Conservation (phyloP, 108 stramenopile genomes). For the Heterococcus sp. region DNA sequence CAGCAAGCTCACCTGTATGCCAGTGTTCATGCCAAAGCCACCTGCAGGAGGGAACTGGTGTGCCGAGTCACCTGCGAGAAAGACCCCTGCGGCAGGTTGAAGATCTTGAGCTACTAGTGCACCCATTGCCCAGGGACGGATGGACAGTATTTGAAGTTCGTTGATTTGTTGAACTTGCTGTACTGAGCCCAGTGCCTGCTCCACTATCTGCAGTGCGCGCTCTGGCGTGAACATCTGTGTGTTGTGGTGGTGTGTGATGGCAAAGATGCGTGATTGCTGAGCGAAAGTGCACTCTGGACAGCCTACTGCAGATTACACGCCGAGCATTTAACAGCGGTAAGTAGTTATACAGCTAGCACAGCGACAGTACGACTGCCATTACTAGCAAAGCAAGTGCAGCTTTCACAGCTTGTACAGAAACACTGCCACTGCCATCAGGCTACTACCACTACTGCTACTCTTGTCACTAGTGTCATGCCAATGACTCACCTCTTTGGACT, state of each 20-base stretch:
- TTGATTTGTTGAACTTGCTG: neutral
- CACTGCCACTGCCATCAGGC: too few relatives aligned
- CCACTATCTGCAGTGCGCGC: neutral
- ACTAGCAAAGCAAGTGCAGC: too few relatives aligned
- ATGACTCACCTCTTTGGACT: slow-evolving; percentile 50
- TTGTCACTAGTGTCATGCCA: neutral
- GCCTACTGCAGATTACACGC: too few relatives aligned
- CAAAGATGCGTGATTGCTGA: too few relatives aligned
- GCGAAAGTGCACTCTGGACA: too few relatives aligned
- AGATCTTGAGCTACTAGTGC: slow-evolving; percentile 38
- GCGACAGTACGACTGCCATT: too few relatives aligned
- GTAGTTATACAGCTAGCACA: too few relatives aligned
- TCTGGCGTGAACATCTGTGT: neutral
- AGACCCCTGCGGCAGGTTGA: slow-evolving; percentile 42
- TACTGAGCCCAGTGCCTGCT: slow-evolving; percentile 16
- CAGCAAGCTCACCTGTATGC: slow-evolving; percentile 53
- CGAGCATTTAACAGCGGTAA: too few relatives aligned
- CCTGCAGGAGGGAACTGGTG: slow-evolving; percentile 94
- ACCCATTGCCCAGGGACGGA: slow-evolving; percentile 86
- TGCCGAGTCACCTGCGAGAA: slow-evolving; percentile 83
- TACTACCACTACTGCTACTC: too few relatives aligned
- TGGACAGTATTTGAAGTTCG: slow-evolving; percentile 62
- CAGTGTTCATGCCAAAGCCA: slow-evolving; percentile 92
- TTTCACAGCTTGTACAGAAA: too few relatives aligned
- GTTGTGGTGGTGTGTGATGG: too few relatives aligned